Base-by-base conservation (phyloP, 176 grass and related monocot genomes). In the Microstegium vimineum region DNA sequence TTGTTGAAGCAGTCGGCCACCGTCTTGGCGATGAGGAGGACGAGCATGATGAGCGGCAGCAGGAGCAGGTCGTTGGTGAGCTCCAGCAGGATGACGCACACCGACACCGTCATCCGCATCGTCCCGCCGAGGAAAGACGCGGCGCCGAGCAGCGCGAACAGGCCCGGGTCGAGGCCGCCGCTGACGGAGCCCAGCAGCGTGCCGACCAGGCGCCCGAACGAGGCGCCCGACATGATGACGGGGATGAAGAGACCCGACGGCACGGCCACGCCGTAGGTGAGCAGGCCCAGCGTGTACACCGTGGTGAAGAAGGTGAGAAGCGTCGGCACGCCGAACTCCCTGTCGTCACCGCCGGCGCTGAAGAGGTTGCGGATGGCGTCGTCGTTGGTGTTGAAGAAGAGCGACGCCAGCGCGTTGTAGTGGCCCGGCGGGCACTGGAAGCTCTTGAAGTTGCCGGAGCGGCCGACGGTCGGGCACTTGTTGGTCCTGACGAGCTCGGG, bases 1-100 rank as follows among this genome's bases (percentile, higher is more conserved):
- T 85, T 89, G 81, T 94, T 94, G 92, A 94, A 91, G 87, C 81
- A 81, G 82, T 94, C 92, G 0, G 92, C 92, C 47, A 94, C 81
- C 20, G 77, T 89, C 82, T 94, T 94, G 62, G 92, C 57, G 46
- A 89, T 45, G 81, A 94, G 92, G 54, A 91, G 86, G 28, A 91
- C 81, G 5, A 94, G 92, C 92, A 94, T 94, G 68, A 94, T 83
- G 81, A 89, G 74, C 30, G 89, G 92, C 62, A 94, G 86, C 68
- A 91, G 90, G 2, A 87, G 66, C 14, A 94, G 89, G 54, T 91
- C 77, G 35, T 89, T 87, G 73, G 92, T 91, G 74, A 94, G 89
- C 81, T 94, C 92, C 22, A 94, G 92, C 30, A 94, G 86, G 81
- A 94, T 94, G 41, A 94, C 83, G 47, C 92, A 94, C 38, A 94